A percentile compares a stretch with the other conserved stretches of the same genome.
phyloP scores from a whole-genome alignment of 2,329 filamentous ascomycete genomes.

The Lecanosticta acicola region DNA sequence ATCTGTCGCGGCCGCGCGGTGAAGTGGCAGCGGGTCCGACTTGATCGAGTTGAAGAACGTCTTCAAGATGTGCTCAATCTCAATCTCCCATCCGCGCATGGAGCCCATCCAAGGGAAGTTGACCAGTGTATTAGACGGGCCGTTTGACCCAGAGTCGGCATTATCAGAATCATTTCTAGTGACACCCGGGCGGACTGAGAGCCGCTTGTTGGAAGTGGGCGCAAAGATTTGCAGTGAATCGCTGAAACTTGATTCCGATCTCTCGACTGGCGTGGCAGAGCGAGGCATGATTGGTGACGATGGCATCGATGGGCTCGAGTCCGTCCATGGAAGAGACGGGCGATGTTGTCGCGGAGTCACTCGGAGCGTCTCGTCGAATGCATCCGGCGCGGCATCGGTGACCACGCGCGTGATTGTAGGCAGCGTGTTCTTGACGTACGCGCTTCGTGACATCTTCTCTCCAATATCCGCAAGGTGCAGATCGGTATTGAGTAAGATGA shows the following conservation, averaged over 20 bases:
- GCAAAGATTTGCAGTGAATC: conserved; percentile 2
- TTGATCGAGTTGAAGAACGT: conserved; percentile 87
- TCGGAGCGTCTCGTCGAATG: conserved; percentile 47
- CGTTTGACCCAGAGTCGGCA: conserved; percentile 37
- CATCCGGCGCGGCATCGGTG: conserved; percentile 63
- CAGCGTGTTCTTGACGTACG: conserved; percentile 96
- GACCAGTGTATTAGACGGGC: conserved; percentile 70
- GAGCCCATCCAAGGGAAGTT: conserved; percentile 69
- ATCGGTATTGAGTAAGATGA: conserved; percentile 93
- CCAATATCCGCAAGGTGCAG: conserved; percentile 92
- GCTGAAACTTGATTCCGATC: conserved; percentile 2
- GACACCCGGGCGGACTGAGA: conserved; percentile 39
- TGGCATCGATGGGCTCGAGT: conserved; percentile 17
- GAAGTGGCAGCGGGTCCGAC: conserved; percentile 77
- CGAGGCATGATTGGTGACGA: background rate
- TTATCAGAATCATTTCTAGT: conserved; percentile 30
- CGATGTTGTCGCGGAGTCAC: conserved; percentile 18
- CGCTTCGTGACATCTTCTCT: conserved; percentile 87
- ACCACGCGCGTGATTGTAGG: conserved; percentile 76
- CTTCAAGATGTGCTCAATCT: conserved; percentile 86
- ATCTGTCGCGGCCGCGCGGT: conserved; percentile 59
- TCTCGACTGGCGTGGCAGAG: background rate
- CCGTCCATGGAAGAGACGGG: conserved; percentile 29
- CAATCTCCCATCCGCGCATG: conserved; percentile 75
- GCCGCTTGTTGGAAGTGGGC: conserved; percentile 33